A percentile compares a stretch with the other conserved stretches of the same genome.
These are phyloP conservation scores for Coniferiporia weirii DNA, from an alignment of 1,284 basidiomycete species.

Conservation along the genomic window DNA sequence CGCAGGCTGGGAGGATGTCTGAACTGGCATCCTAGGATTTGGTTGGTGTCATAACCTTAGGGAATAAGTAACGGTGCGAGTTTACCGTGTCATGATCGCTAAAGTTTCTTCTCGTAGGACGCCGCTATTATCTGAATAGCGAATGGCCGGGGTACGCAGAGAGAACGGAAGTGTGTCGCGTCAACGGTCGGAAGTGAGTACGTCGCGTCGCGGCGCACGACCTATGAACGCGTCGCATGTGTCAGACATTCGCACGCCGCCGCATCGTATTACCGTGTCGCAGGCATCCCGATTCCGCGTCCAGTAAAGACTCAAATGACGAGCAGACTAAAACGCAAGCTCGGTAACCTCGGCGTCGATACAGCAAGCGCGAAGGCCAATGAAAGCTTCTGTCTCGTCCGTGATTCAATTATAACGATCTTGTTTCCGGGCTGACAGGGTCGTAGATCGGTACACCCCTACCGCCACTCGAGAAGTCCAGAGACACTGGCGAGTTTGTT, in stretches of 20 bases:
- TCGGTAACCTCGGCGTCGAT: constrained; percentile 77
- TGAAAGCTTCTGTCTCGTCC: constrained; percentile 84
- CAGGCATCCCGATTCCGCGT: neutral
- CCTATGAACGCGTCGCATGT: neutral
- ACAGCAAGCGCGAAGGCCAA: constrained; percentile 63
- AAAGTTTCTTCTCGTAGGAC: constrained; percentile 16
- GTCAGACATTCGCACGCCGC: neutral
- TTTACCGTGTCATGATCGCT: constrained; percentile 18
- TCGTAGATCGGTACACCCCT: constrained; percentile 85
- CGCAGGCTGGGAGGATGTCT: constrained; percentile 35
- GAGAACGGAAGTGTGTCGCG: neutral
- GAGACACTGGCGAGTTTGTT: constrained; percentile 89
- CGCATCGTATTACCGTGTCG: neutral
- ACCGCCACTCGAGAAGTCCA: constrained; percentile 82
- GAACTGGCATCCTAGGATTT: neutral
- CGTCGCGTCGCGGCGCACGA: neutral
- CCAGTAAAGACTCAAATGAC: constrained; percentile 22
- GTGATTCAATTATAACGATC: constrained; percentile 23
- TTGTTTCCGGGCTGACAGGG: constrained; percentile 9
- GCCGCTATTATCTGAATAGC: neutral
- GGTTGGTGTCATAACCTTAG: neutral
- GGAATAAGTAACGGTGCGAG: neutral
- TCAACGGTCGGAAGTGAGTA: neutral
- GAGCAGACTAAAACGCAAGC: constrained; percentile 64
- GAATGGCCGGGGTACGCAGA: neutral